Conservation (phyloP, 2,329 filamentous ascomycete species). For the Nemania sp. region DNA sequence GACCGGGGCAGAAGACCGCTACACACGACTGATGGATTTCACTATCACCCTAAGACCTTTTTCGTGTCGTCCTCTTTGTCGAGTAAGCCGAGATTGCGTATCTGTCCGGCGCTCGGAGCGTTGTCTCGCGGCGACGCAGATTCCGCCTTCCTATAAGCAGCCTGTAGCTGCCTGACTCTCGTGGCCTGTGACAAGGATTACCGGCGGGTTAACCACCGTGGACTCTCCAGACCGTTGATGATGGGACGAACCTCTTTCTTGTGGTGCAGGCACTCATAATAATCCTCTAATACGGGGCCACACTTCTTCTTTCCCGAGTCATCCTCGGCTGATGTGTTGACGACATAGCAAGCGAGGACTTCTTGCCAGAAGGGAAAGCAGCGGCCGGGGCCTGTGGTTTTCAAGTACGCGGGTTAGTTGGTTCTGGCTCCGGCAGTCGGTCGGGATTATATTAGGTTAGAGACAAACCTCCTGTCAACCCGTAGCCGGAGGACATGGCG, state of each 20-base stretch:
- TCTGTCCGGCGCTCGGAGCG: slow-evolving; percentile 80
- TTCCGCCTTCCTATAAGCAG: slow-evolving; percentile 81
- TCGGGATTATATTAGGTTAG: background rate
- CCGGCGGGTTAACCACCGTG: slow-evolving; percentile 9
- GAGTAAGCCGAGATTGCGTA: slow-evolving; percentile 82
- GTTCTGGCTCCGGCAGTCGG: slow-evolving; percentile 3
- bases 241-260: slow-evolving; percentile 83
- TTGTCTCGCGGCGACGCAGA: slow-evolving; percentile 76
- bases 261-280: slow-evolving; percentile 98
- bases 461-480: slow-evolving; percentile 74
- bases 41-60: slow-evolving; percentile 51
- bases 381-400: slow-evolving; percentile 61
- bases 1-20: slow-evolving; percentile 19
- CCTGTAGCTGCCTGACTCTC: slow-evolving; percentile 76
- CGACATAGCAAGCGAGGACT: slow-evolving; percentile 95
- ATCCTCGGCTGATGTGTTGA: slow-evolving; percentile 83
- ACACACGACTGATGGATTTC: slow-evolving; percentile 12
- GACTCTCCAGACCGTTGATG: background rate
- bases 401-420: slow-evolving; percentile 30
- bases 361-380: slow-evolving; percentile 99
- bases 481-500: slow-evolving; percentile 79
- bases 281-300: slow-evolving; percentile 83
- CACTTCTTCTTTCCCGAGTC: slow-evolving; percentile 86
- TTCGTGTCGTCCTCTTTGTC: slow-evolving; percentile 81
- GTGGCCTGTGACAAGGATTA: slow-evolving; percentile 62